A percentile compares a stretch with the other conserved stretches of the same genome.
Evolutionary conservation across 495 filamentous ascomycete genomes (phyloP).

Genomic region (Daldinia bambusicola): DNA sequence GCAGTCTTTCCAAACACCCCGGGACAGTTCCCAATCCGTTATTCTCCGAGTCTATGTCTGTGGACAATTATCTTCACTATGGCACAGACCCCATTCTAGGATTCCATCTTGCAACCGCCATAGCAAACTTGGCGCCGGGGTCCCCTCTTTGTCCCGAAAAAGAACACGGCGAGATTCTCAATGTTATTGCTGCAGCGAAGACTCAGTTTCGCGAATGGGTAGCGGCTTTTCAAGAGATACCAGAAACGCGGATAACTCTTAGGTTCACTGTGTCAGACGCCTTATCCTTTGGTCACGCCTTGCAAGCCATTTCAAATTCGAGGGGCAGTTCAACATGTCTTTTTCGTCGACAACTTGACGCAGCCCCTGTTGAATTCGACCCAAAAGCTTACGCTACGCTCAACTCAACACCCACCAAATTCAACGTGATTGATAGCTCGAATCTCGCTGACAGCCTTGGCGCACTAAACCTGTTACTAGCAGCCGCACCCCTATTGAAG

Average conservation of each 20-base stretch:
- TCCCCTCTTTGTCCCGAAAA: constrained; percentile 33
- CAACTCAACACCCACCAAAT: constrained; percentile 37
- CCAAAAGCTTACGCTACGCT: constrained; percentile 20
- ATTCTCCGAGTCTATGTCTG: constrained; percentile 28
- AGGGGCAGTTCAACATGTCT: constrained; percentile 7
- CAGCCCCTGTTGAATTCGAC: constrained; percentile 23
- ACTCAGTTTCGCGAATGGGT: constrained; percentile 51
- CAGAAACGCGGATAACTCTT: constrained; percentile 10
- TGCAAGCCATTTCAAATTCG: constrained; percentile 29
- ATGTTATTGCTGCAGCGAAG: constrained; percentile 35
- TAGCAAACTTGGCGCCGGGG: constrained; percentile 15
- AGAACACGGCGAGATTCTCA: not conserved
- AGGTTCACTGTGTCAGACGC: constrained; percentile 44
- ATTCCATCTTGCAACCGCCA: constrained; percentile 47
- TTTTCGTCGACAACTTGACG: constrained; percentile 25
- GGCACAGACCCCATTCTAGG: constrained; percentile 44
- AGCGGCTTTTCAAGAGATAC: constrained; percentile 42
- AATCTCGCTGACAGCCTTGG: constrained; percentile 40
- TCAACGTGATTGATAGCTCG: constrained; percentile 48
- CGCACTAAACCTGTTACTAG: constrained; percentile 41
- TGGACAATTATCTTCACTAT: constrained; percentile 37
- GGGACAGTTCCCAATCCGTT: constrained; percentile 35
- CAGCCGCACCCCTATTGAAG: constrained; percentile 40
- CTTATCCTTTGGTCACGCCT: constrained; percentile 34
- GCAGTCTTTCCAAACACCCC: constrained; percentile 9